Base-by-base conservation (phyloP, 2,329 filamentous ascomycete species). In the Neopestalotiopsis rosae region DNA sequence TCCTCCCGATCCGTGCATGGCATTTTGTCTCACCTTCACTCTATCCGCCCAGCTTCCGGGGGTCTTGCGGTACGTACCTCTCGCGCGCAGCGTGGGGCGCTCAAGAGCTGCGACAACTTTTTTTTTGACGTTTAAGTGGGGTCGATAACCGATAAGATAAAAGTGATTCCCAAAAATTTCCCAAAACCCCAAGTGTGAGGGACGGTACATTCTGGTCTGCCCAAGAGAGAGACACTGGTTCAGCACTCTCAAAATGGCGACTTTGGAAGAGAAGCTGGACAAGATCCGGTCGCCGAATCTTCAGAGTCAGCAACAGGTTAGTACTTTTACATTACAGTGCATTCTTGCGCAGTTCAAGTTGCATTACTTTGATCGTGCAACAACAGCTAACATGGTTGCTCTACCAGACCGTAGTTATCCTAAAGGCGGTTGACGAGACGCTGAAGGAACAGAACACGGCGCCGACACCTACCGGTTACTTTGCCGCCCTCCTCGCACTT, bases 201-300 rank as follows among this genome's bases (percentile, higher is more conserved):
- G 45, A 42, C n/a, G 49, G 20, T 57, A 61, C 14, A 57, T 4
- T 58, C 40, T 58, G 32, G 64, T 68, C 67, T 68, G 62, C 62
- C 38, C 12, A 14, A 49, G 9, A 17, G 63, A 62, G 32, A 62
- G 58, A 66, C 42, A 63, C 58, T 66, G 42, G 65, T 72, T 70
- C 72, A 70, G 71, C 69, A 56, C 73, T 71, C 68, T 74, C 76
- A 80, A 77, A 70, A 88, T 88, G 86, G 81, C 83, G 75, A 84
- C 86, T 72, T 78, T 98, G 77, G 90, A 92, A 80, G 95, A 97
- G 86, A 97, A 94, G 86, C 90, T 99, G 80, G 93, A 95, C 85
- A 98, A 97, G 89, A 98, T 98, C 81, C 93, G 96, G 83, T 96
- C 93, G 79, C 96, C 96, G 68, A 97, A 97, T 82, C 90, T 98